Conservation (phyloP, 345 rosid genomes). For the Geranium rotundifolium region DNA sequence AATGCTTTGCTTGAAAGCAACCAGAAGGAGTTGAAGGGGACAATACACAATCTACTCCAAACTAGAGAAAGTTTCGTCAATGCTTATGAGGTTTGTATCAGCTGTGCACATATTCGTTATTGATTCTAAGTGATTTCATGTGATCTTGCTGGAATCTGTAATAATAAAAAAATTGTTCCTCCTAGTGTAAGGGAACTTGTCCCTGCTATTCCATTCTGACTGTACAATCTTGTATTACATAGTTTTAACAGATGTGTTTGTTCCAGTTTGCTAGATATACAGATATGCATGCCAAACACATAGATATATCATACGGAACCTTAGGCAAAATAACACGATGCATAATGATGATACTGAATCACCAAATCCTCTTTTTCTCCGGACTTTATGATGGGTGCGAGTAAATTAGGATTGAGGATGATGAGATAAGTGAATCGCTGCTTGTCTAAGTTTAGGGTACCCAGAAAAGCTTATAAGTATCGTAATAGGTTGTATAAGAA, state of each 20-base stretch:
- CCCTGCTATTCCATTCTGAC: too few relatives aligned
- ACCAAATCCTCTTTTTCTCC: background rate
- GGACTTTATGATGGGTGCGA: background rate
- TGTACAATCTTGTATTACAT: too few relatives aligned
- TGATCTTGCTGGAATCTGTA: background rate
- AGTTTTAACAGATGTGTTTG: background rate
- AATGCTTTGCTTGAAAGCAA: conserved; percentile 48
- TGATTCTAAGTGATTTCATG: background rate
- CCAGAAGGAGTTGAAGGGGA: conserved; percentile 43
- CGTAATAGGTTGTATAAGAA: background rate
- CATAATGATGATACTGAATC: background rate
- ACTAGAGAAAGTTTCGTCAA: conserved; percentile 43
- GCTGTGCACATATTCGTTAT: background rate
- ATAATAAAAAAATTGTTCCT: too few relatives aligned
- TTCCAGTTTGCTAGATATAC: background rate
- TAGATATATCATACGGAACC: background rate
- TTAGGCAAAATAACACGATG: background rate
- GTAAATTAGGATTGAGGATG: background rate
- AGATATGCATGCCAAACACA: background rate
- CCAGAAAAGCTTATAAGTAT: background rate
- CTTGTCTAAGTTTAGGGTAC: background rate
- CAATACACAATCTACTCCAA: conserved; percentile 47
- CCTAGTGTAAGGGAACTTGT: too few relatives aligned
- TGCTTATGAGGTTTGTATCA: conserved; percentile 40
- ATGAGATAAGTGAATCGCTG: too few relatives aligned